A percentile compares a stretch with the other conserved stretches of the same genome.
Conservation (phyloP, 495 filamentous ascomycete genomes). For the Penicillium parvum region DNA sequence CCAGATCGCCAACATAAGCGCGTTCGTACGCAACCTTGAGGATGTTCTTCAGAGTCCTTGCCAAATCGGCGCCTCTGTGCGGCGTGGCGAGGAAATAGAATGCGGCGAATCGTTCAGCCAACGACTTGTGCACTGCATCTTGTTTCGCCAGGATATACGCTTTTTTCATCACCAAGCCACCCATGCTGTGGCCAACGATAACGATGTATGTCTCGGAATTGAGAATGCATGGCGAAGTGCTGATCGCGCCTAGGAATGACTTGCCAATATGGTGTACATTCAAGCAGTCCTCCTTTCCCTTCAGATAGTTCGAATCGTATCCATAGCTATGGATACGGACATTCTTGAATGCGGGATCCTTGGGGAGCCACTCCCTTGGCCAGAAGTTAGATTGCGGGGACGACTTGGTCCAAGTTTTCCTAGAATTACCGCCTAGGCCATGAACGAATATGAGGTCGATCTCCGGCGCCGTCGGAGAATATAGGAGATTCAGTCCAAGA, state of each 20-base stretch:
- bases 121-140: conserved; percentile 3
- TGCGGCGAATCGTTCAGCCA: conserved; percentile 33
- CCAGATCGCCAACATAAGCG: conserved; percentile 3
- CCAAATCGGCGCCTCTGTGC: conserved; percentile 46
- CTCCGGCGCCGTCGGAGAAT: background rate
- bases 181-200: conserved; percentile 51
- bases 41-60: conserved; percentile 36
- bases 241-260: conserved; percentile 34
- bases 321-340: conserved; percentile 38
- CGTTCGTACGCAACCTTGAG: conserved; percentile 8
- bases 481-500: conserved; percentile 7
- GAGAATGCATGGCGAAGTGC: conserved; percentile 7
- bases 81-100: conserved; percentile 52
- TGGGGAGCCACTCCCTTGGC: conserved; percentile 37
- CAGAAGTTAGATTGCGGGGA: conserved; percentile 22
- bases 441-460: conserved; percentile 37
- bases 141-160: conserved; percentile 19
- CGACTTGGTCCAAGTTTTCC: conserved; percentile 30
- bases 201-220: conserved; percentile 31
- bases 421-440: conserved; percentile 31
- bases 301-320: conserved; percentile 32
- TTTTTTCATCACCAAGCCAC: conserved; percentile 51
- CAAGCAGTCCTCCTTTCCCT: conserved; percentile 30
- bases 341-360: conserved; percentile 24
- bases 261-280: conserved; percentile 42